Evolutionary conservation across 1,139 yeast species (phyloP).

Genomic region (Pichia sp.): DNA sequence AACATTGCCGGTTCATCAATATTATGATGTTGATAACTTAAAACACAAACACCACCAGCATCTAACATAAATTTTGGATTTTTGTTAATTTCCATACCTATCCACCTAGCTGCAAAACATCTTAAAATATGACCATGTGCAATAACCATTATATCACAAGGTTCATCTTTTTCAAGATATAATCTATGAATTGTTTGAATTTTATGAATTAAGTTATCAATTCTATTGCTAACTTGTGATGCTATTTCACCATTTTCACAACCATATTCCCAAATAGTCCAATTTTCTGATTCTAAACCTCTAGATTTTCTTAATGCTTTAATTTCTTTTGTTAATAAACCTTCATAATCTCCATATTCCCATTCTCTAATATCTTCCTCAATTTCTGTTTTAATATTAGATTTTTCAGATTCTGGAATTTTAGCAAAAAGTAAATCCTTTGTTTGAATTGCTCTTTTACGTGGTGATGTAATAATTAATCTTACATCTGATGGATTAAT

Average conservation of each 20-base stretch:
- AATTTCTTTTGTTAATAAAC: slow-evolving; percentile 64
- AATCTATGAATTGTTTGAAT: slow-evolving; percentile 56
- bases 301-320: slow-evolving; percentile 48
- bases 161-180: slow-evolving; percentile 47
- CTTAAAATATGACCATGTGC: slow-evolving; percentile 94
- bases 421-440: slow-evolving; percentile 46
- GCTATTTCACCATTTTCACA: slow-evolving; percentile 85
- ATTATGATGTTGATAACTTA: slow-evolving; percentile 82
- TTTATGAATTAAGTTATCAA: slow-evolving; percentile 61
- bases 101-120: slow-evolving; percentile 87
- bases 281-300: slow-evolving; percentile 54
- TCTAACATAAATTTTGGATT: slow-evolving; percentile 83
- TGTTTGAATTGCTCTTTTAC: slow-evolving; percentile 73
- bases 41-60: slow-evolving; percentile 93
- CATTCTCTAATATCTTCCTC: slow-evolving; percentile 82
- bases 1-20: slow-evolving; percentile 81
- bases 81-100: slow-evolving; percentile 45
- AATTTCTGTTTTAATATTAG: slow-evolving; percentile 35
- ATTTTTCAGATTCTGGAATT: slow-evolving; percentile 24
- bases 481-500: slow-evolving; percentile 60
- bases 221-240: slow-evolving; percentile 56
- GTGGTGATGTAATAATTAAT: slow-evolving; percentile 70
- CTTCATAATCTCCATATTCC: slow-evolving; percentile 97
- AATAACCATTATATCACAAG: slow-evolving; percentile 72
- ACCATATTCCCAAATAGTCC: slow-evolving; percentile 91